Conservation (phyloP, 257 asterid species). For the Solanum pinnatisectum region DNA sequence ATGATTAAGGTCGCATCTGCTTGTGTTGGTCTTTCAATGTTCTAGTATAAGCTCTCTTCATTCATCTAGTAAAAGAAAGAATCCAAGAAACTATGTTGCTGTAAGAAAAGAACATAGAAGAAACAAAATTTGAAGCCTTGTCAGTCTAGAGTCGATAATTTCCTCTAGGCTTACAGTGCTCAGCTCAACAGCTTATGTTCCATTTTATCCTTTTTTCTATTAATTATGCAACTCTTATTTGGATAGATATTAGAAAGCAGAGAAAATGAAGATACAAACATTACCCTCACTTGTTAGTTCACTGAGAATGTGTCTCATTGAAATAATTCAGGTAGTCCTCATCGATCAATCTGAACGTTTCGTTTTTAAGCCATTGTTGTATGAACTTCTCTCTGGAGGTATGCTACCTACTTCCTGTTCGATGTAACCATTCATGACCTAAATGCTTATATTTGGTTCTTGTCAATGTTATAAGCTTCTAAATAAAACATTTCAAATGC, state of each 20-base stretch:
- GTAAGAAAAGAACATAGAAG: neutral
- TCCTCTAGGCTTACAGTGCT: neutral
- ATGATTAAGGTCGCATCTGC: neutral
- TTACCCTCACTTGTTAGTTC: neutral
- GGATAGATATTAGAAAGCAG: neutral
- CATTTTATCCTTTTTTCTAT: neutral
- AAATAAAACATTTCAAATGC: constrained; percentile 16
- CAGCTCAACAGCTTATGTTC: neutral
- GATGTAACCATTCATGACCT: neutral
- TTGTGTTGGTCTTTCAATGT: neutral
- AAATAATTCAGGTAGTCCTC: constrained; percentile 63
- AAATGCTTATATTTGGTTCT: neutral
- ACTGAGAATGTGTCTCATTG: neutral
- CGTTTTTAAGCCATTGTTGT: constrained; percentile 88
- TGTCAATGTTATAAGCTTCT: neutral
- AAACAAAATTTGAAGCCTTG: neutral
- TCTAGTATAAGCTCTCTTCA: neutral
- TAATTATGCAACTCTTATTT: neutral
- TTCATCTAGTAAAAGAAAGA: neutral
- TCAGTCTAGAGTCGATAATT: neutral
- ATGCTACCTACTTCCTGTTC: constrained; percentile 10
- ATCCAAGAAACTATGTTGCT: neutral
- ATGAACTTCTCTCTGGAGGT: constrained; percentile 98
- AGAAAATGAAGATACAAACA: neutral
- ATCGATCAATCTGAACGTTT: constrained; percentile 90